phyloP scores from a whole-genome alignment of 352 stramenopile genomes.

The Phytopythium cucurbitacearum region DNA sequence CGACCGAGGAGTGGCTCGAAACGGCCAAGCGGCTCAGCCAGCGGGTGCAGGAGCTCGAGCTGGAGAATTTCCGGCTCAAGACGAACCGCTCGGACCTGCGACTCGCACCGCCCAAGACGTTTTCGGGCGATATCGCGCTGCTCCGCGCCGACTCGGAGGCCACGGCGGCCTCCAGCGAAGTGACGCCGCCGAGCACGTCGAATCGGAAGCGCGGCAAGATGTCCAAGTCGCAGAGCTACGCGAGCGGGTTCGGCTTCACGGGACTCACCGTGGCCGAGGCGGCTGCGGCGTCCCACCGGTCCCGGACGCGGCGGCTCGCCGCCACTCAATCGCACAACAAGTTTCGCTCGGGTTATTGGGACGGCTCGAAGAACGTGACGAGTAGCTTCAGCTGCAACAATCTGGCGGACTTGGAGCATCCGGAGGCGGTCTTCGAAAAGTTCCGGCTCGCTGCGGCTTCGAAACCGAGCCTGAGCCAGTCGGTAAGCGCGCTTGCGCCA shows the following conservation, averaged over 20 bases:
- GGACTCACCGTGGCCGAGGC: constrained; percentile 63
- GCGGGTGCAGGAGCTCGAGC: constrained; percentile 62
- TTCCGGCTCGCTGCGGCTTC: constrained; percentile 3
- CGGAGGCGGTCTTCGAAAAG: constrained; percentile 36
- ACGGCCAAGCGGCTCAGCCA: constrained; percentile 46
- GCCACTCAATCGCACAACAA: constrained; percentile 21
- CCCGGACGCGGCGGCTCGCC: constrained; percentile 38
- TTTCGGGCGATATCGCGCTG: constrained; percentile 29
- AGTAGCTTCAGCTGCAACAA: constrained; percentile 85
- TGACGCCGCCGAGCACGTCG: constrained; percentile 7
- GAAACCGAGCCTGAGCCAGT: constrained; percentile 12
- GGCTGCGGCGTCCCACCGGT: constrained; percentile 55
- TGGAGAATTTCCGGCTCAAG: constrained; percentile 58
- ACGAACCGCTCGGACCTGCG: constrained; percentile 7
- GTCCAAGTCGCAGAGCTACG: constrained; percentile 59
- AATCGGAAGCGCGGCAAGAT: constrained; percentile 16
- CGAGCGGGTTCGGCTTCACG: constrained; percentile 43
- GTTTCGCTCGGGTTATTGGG: constrained; percentile 67
- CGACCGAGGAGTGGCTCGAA: constrained; percentile 46
- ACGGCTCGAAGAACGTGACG: constrained; percentile 62
- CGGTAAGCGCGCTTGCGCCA: neutral
- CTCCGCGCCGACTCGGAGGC: constrained; percentile 12
- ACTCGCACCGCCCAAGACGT: constrained; percentile 24
- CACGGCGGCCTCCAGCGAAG: constrained; percentile 1
- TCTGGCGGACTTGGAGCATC: constrained; percentile 55